Percentiles rank a stretch among this genome's conserved stretches.
Evolutionary conservation across 73 alveolate genomes (phyloP).

Genomic region (Tetrahymena malaccensis): DNA sequence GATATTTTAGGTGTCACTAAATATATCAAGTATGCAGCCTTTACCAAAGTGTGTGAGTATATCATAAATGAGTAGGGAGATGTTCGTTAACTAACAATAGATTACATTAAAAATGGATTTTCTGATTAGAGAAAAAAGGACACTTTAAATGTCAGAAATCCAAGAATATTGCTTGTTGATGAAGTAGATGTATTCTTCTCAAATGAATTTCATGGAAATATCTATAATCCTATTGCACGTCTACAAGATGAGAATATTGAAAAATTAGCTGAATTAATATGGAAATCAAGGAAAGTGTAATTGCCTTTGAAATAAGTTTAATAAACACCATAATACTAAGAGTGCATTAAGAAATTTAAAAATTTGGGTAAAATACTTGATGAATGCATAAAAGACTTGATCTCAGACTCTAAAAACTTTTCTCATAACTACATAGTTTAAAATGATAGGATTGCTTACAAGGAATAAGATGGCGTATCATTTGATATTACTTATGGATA

Average conservation of each 20-base stretch:
- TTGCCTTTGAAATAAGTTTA: background rate
- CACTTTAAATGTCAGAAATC: background rate
- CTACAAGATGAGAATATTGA: background rate
- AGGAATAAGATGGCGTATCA: background rate
- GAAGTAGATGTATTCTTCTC: slow-evolving; percentile 11
- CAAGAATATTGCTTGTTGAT: background rate
- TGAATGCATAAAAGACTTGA: slow-evolving; percentile 2
- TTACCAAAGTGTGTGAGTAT: background rate
- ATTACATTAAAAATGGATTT: background rate
- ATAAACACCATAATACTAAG: too few relatives aligned
- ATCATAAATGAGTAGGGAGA: background rate
- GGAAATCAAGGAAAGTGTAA: background rate
- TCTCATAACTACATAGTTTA: background rate
- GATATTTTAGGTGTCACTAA: background rate
- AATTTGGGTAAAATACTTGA: background rate
- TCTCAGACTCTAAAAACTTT: background rate
- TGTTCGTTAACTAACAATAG: background rate
- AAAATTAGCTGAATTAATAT: background rate
- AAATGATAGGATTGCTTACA: slow-evolving; percentile 5
- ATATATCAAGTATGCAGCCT: background rate
- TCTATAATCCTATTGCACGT: background rate
- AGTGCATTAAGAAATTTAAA: too few relatives aligned
- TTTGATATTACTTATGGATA: background rate
- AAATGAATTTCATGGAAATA: background rate
- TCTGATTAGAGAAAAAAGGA: too few relatives aligned